Conservation (phyloP, 2,329 filamentous ascomycete genomes). For the Ceratocystis variospora region DNA sequence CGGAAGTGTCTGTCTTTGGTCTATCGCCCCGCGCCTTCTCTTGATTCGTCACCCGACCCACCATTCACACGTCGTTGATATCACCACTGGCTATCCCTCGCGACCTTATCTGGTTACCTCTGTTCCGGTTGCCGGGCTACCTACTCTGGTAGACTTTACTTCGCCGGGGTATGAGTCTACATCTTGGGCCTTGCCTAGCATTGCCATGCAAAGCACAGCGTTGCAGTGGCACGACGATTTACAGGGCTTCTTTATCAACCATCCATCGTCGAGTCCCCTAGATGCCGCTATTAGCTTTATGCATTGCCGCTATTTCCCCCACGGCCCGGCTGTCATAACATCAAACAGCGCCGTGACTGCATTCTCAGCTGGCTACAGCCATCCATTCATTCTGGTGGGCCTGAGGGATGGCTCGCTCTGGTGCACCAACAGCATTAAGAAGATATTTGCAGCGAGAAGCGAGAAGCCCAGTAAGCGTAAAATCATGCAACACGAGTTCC, state of each 20-base stretch:
- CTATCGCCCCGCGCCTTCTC: slow-evolving; percentile 35
- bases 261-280: slow-evolving; percentile 39
- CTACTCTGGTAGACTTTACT: slow-evolving; percentile 39
- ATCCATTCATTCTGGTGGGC: slow-evolving; percentile 42
- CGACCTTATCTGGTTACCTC: slow-evolving; percentile 43
- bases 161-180: slow-evolving; percentile 40
- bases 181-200: slow-evolving; percentile 37
- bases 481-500: slow-evolving; percentile 43
- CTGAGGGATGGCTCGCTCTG: slow-evolving; percentile 41
- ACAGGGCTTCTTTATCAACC: slow-evolving; percentile 39
- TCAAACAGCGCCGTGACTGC: slow-evolving; percentile 38
- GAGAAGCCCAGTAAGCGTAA: slow-evolving; percentile 30
- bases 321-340: slow-evolving; percentile 39
- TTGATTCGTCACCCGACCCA: slow-evolving; percentile 42
- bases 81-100: slow-evolving; percentile 43
- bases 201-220: slow-evolving; percentile 40
- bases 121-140: slow-evolving; percentile 39
- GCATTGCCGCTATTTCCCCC: slow-evolving; percentile 39
- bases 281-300: slow-evolving; percentile 41
- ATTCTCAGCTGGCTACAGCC: slow-evolving; percentile 36
- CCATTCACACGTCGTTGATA: slow-evolving; percentile 39
- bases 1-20: slow-evolving; percentile 44
- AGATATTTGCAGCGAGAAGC: slow-evolving; percentile 30
- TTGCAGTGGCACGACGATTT: slow-evolving; percentile 43
- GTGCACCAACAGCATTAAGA: slow-evolving; percentile 33